Evolutionary conservation across 768 basidiomycete genomes (phyloP), one percentile per base, ranked within the genome.

Genomic region (Termitomyces sp.): DNA sequence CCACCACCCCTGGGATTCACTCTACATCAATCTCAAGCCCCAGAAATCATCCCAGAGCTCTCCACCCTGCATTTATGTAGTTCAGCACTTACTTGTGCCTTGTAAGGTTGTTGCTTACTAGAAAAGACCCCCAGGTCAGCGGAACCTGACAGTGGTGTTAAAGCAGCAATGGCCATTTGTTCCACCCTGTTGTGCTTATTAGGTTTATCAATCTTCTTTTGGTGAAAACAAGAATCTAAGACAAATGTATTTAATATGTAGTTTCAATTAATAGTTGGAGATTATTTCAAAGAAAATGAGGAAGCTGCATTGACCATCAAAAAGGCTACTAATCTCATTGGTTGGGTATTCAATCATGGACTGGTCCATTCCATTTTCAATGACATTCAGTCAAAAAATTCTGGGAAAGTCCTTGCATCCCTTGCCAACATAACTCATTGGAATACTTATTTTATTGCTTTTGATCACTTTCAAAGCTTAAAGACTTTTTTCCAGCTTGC

Each of bases 321-420:
- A 60, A 57, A 68, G 36, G 69, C 69, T 20, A 71, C 69, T 0
- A 56, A 55, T 3, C 55, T 68, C 12, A 68, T 71, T 55, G 66
- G 69, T 42, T 70, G 68, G 68, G 44, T 70, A 20, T 53, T 63
- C 16, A 68, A 66, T 49, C 68, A 72, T 59, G 61, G 63, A 30
- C 54, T 51, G 33, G 69, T 72, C n/a, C 59, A 62, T n/a, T 60
- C 63, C 22, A 49, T 72, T 3, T 70, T 72, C 36, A 55, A 72
- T 50, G 56, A 64, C 2, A 30, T 36, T 1, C 69, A 72, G 45
- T 52, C 57, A 2, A 58, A 58, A 50, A 64, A 48, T 13, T 55
- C 54, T 48, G 63, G 63, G 6, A 27, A 27, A 4, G 27, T 27
- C 4, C 27, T 27, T 27, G 27, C 27, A 27, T 27, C 4, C 4